A percentile compares a stretch with the other conserved stretches of the same genome.
These are phyloP conservation scores for Simplicillium aogashimaense DNA, from an alignment of 2,329 filamentous ascomycete species.

Conservation along the genomic window DNA sequence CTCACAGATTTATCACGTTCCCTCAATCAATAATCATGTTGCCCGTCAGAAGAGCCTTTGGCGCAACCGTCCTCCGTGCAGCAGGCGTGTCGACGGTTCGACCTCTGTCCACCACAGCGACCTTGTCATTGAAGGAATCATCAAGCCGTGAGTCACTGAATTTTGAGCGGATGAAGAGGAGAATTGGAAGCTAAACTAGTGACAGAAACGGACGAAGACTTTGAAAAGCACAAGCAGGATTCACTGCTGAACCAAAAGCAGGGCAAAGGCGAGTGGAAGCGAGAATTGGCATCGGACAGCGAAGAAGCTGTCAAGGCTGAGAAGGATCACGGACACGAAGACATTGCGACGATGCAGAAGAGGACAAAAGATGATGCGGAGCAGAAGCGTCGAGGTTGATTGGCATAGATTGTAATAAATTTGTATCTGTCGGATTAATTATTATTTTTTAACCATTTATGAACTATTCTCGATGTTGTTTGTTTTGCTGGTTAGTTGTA, in stretches of 20 bases:
- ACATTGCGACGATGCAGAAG: slow-evolving; percentile 43
- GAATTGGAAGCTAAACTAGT: no score
- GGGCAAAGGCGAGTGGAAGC: slow-evolving; percentile 66
- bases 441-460: no score
- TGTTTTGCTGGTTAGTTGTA: no score
- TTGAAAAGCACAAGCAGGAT: slow-evolving; percentile 52
- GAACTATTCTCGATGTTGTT: no score
- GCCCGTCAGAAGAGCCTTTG: slow-evolving; percentile 1
- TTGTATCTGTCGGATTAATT: no score
- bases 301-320: slow-evolving; percentile 70
- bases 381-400: slow-evolving; percentile 5
- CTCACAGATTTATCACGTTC: no score
- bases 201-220: slow-evolving; percentile 26
- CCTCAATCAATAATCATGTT: slow-evolving; percentile 1
- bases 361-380: slow-evolving; percentile 45
- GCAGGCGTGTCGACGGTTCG: background rate
- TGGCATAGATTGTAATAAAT: background rate
- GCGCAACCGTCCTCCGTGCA: slow-evolving; percentile 1
- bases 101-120: slow-evolving; percentile 1
- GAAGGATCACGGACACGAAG: slow-evolving; percentile 19
- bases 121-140: slow-evolving; percentile 5
- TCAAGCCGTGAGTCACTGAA: slow-evolving; percentile 3
- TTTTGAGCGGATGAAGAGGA: background rate
- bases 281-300: slow-evolving; percentile 66
- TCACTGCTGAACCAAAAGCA: slow-evolving; percentile 56